Conservation (phyloP, 2,329 filamentous ascomycete species). For the Aspergillus uvarum region DNA sequence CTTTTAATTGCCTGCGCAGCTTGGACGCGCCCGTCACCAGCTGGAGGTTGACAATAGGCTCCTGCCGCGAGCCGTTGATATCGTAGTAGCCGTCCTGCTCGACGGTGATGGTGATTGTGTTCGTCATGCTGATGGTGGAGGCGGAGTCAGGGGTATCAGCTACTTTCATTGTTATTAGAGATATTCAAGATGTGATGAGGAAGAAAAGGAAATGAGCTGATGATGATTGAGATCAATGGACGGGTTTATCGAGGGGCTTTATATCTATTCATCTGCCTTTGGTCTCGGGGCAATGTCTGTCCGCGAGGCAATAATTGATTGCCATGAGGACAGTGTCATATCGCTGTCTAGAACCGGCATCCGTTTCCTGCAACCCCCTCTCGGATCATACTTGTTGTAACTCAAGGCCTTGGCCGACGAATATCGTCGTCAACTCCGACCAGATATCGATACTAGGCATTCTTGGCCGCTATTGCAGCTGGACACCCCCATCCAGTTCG, state of each 20-base stretch:
- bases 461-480: conserved; percentile 3
- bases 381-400: background rate
- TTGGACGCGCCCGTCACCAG: conserved; percentile 32
- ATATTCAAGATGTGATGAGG: background rate
- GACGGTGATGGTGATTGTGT: conserved; percentile 33
- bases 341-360: background rate
- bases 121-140: conserved; percentile 24
- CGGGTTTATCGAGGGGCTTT: background rate
- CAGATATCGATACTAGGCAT: background rate
- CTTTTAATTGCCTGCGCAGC: conserved; percentile 28
- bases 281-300: conserved; percentile 1
- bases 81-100: conserved; percentile 36
- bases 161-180: conserved; percentile 14
- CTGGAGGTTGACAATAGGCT: conserved; percentile 30
- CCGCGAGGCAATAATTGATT: background rate
- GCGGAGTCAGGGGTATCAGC: conserved; percentile 10
- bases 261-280: background rate
- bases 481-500: background rate
- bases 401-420: conserved; percentile 6
- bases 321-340: background rate
- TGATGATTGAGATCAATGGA: background rate
- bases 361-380: background rate
- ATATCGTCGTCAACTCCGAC: conserved; percentile 1
- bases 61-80: conserved; percentile 29
- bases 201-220: background rate